Evolutionary conservation across 106 monocot genomes (phyloP), one percentile per base, ranked within the genome.

Genomic region (Platanthera guangdongensis): DNA sequence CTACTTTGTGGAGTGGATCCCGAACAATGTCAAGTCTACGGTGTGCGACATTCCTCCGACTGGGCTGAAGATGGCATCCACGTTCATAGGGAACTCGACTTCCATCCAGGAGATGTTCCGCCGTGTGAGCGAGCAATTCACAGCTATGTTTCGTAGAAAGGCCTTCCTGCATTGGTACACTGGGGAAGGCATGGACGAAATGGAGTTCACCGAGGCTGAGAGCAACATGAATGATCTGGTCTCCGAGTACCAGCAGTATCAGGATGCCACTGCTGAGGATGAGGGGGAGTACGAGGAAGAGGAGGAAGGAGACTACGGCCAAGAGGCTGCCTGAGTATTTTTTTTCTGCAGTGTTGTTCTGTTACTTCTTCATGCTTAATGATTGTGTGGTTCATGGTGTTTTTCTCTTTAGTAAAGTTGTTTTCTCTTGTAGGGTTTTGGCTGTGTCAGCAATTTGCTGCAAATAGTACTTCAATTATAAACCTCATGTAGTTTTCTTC

Each of bases 1-100:
- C 71, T 87, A 87, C 78, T 87, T 87, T 15, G 83, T 87, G 47
- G 86, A 87, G 62, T 87, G 86, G 86, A 87, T 87, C 47, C 86
- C 86, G 18, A 87, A 87, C 62, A 87, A 87, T 19, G 87, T 87
- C 22, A 87, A 87, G 75, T 87, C 87, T 0, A 87, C 75, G 4
- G 86, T 86, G 57, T 86, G 86, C 45, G 86, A 86, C 28, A 86
- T 86, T 15, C 86, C 86, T 82, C 79, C 83, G 0, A 83, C 79
- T 0, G 79, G 83, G 32, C 52, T 83, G 83, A 83, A 83, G 78
- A 83, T 83, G 83, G 78, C 83, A 0, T 74, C 78, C 0, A 83
- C 83, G 1, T 83, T 83, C 45, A 83, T 83, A 15, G 78, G 83
- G 22, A 83, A 83, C 54, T 83, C 82, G 8, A 81, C 81, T 3